Evolutionary conservation across 495 filamentous ascomycete genomes (phyloP), one percentile per base, ranked within the genome.

Genomic region (Cenococcum geophilum): DNA sequence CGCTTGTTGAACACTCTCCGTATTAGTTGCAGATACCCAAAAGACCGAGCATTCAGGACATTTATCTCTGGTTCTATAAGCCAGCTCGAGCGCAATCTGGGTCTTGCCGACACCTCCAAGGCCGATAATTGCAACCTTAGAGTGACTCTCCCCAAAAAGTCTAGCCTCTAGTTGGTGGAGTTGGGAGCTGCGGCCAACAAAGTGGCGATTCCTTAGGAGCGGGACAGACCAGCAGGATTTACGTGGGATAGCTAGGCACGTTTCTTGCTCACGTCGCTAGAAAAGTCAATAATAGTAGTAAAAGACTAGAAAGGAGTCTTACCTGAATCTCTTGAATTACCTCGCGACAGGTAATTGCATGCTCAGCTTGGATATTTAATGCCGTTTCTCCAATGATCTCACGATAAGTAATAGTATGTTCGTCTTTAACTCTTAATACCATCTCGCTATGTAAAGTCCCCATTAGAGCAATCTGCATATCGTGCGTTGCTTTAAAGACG

Each of bases 1-100:
- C 0, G 76, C 70, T 62, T 80, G 74, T n/a, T 80, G 67, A 35
- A 83, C 70, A n/a, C 57, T 55, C 16, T 64, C 60, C 32, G 60
- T 52, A 50, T 65, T 52, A n/a, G 57, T 56, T 55, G 51, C 51
- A 14, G 51, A n/a, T 37, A 55, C 51, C 51, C 51, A 55, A 32
- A 55, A 55, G 18, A 55, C 34, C 23, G 51, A 16, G 51, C 45
- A 49, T 6, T 55, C 51, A 9, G 34, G 34, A 32, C 22, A 18
- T 55, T 55, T 55, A 14, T 32, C 34, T 22, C 34, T 21, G 18
- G 14, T n/a, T 49, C 23, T 21, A 27, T 55, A 32, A n/a, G 23
- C 51, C 10, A 55, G 22, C 23, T 32, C 51, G 22, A 55, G 51
- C 8, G 51, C 51, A 14, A 55, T 20, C 22, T 55, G 51, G 11